These are phyloP conservation scores for Marchantia paleacea DNA, from an alignment of 225 moss, liverwort and hornwort species.

Conservation along the genomic window DNA sequence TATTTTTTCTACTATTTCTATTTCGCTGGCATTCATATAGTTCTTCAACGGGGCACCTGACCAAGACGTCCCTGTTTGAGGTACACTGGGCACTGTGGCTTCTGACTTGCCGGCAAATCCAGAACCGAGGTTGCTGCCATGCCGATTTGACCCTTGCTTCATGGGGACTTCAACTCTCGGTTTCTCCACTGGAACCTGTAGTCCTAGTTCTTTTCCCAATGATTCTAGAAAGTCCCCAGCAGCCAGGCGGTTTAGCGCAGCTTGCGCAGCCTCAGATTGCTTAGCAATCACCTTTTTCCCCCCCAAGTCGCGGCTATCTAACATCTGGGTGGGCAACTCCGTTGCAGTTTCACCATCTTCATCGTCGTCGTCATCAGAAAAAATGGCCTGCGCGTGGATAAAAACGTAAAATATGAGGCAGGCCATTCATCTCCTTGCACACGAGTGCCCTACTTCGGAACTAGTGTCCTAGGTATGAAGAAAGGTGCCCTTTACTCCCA, in stretches of 20 bases:
- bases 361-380: conserved; percentile 74
- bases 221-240: conserved; percentile 94
- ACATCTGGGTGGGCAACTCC: conserved; percentile 25
- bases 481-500: background rate
- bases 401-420: background rate
- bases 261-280: conserved; percentile 63
- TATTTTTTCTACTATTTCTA: background rate
- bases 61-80: background rate
- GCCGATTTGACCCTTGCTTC: background rate
- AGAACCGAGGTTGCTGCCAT: background rate
- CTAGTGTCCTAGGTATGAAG: background rate
- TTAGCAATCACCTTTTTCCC: conserved; percentile 37
- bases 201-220: conserved; percentile 81
- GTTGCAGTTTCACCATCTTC: conserved; percentile 34
- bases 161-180: conserved; percentile 1
- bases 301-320: background rate
- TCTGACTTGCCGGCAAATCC: conserved; percentile 3
- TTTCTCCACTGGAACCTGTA: conserved; percentile 55
- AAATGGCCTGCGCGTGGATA: conserved; percentile 59
- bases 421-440: background rate
- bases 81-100: background rate
- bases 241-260: conserved; percentile 66
- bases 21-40: background rate
- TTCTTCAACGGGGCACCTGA: background rate
- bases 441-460: background rate